These are phyloP conservation scores for Artemisia annua DNA, from an alignment of 129 eudicot genomes.

Conservation along the genomic window DNA sequence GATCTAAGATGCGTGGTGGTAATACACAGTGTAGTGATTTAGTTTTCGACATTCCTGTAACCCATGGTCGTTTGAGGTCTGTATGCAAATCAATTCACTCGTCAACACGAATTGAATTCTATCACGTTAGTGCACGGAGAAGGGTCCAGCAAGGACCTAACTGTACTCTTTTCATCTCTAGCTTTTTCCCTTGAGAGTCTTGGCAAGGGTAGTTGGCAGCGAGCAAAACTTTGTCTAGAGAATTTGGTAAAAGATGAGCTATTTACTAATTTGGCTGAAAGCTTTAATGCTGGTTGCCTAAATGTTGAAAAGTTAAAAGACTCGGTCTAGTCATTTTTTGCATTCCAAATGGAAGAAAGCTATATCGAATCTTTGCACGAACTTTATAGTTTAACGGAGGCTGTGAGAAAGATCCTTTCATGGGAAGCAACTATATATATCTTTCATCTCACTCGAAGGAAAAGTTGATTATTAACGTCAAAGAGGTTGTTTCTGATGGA, in stretches of 20 bases:
- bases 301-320: conserved; percentile 28
- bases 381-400: conserved; percentile 37
- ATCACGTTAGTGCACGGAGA: conserved; percentile 15
- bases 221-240: conserved; percentile 37
- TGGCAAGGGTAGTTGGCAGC: conserved; percentile 53
- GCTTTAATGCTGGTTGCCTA: conserved; percentile 42
- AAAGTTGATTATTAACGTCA: no score
- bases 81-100: conserved; percentile 49
- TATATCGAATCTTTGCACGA: conserved; percentile 45
- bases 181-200: conserved; percentile 45
- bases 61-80: conserved; percentile 70
- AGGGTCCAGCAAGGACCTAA: conserved; percentile 37
- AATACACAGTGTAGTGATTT: conserved; percentile 20
- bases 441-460: not conserved
- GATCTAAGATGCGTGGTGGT: conserved; percentile 59
- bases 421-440: no score
- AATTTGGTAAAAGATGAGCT: conserved; percentile 35
- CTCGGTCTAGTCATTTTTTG: conserved; percentile 24
- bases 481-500: no score
- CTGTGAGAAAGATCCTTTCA: conserved; percentile 16
- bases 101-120: conserved; percentile 56
- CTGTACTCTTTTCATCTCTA: conserved; percentile 31
- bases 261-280: conserved; percentile 31
- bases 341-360: conserved; percentile 29
- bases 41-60: conserved; percentile 42